Conservation (phyloP, 306 rosid genomes). For the Cucurbita maxima region DNA sequence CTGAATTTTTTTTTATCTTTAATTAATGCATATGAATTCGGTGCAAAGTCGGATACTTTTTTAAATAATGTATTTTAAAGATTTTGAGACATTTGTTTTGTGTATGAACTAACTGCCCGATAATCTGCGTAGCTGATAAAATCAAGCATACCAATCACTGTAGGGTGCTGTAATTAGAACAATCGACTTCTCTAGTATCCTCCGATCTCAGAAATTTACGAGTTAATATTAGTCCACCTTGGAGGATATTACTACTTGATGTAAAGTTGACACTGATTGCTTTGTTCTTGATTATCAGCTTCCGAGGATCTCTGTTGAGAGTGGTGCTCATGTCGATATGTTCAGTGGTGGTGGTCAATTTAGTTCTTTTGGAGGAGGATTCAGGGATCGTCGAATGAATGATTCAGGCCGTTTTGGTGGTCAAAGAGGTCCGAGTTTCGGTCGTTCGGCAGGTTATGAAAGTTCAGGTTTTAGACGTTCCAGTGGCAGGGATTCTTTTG, state of each 20-base stretch:
- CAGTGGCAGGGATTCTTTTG: conserved; percentile 22
- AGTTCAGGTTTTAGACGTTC: conserved; percentile 31
- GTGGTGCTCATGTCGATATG: conserved; percentile 30
- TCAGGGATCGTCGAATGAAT: conserved; percentile 10
- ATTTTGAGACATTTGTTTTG: background rate
- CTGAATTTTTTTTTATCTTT: background rate
- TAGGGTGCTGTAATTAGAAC: background rate
- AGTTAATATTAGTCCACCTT: background rate
- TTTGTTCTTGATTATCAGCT: conserved; percentile 43
- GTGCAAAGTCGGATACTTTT: background rate
- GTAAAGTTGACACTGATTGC: conserved; percentile 5
- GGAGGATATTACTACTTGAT: background rate
- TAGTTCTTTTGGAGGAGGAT: conserved; percentile 32
- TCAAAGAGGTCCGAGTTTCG: conserved; percentile 20
- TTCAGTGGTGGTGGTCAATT: conserved; percentile 33
- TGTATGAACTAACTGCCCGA: background rate
- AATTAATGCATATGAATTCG: background rate
- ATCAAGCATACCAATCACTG: background rate
- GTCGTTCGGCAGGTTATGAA: conserved; percentile 26
- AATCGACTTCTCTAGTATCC: background rate
- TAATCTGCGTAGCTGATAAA: background rate
- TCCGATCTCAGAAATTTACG: background rate
- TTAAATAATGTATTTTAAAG: background rate
- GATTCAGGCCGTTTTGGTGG: background rate
- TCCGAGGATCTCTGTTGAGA: conserved; percentile 48